phyloP scores from a whole-genome alignment of 2,329 filamentous ascomycete species.

The Orbilia javanica region DNA sequence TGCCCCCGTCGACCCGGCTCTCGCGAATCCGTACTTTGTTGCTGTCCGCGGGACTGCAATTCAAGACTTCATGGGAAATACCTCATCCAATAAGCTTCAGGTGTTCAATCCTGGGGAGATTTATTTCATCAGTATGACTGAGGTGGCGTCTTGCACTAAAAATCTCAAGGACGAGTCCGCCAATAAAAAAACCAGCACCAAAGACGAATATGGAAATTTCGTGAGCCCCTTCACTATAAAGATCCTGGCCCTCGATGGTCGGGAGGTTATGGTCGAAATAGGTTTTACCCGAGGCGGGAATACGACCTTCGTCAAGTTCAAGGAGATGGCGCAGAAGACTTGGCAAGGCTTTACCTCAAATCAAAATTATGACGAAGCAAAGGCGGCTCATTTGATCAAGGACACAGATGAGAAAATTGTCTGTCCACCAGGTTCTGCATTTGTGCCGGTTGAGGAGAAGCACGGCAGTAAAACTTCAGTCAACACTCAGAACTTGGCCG shows the following conservation, averaged over 20 bases:
- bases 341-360: no score
- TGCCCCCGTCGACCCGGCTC: background rate
- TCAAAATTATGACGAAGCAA: no score
- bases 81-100: background rate
- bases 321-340: no score
- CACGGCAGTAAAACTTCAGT: no score
- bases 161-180: background rate
- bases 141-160: background rate
- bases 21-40: background rate
- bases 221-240: background rate
- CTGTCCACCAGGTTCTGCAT: no score
- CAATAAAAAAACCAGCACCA: background rate
- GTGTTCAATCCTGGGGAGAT: background rate
- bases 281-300: no score
- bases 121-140: conserved; percentile 2
- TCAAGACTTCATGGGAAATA: background rate
- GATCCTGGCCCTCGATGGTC: background rate
- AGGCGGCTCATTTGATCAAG: no score
- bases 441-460: no score
- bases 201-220: background rate
- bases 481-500: no score
- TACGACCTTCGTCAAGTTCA: no score
- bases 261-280: no score
- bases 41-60: background rate
- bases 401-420: no score